Evolutionary conservation across 129 eudicot genomes (phyloP), one percentile per base, ranked within the genome.

Genomic region (Tagetes erecta): DNA sequence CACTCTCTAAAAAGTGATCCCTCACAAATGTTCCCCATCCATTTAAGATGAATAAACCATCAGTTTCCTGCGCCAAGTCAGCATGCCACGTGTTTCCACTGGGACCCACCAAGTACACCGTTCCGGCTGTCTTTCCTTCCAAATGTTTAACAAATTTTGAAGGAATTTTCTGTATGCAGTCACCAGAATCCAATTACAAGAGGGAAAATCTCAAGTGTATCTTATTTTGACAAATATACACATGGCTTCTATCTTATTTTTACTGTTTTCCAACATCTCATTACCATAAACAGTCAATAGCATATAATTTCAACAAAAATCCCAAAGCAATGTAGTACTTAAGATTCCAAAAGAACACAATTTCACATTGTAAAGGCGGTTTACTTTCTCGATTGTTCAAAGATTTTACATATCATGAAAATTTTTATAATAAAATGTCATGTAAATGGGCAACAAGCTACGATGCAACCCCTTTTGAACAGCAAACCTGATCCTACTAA

Each of bases 21-120:
- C 76, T 76, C 57, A 88, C 98, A 83, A 94, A 94, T 58, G 82
- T 71, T 34, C 75, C 75, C 98, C 98, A 94, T 51, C 97, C 98
- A 33, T 83, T 85, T 63, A 71, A 30, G 82, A 94, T 72, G 77
- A 70, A 86, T 68, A 90, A 74, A 68, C 80, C 83, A 34, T 74
- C 89, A 34, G 72, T 78, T 30, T 80, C 80, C 63, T 78, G 75
- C 64, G 87, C 52, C 79, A 94, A 63, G 58, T 89, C 81, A 44
- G 86, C 96, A 59, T 75, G 80, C 98, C 98, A 94, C 33, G 77
- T 72, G 56, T 85, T 85, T 68, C 96, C 97, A 76, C 98, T 90
- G 7, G 98, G 96, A 58, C 98, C 97, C 41, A 51, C 80, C 64
- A 94, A 72, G 6, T 84, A 72, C 59, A 86, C 82, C 30, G 85